Base-by-base conservation (phyloP, 495 filamentous ascomycete genomes). In the Rusavskia elegans region DNA sequence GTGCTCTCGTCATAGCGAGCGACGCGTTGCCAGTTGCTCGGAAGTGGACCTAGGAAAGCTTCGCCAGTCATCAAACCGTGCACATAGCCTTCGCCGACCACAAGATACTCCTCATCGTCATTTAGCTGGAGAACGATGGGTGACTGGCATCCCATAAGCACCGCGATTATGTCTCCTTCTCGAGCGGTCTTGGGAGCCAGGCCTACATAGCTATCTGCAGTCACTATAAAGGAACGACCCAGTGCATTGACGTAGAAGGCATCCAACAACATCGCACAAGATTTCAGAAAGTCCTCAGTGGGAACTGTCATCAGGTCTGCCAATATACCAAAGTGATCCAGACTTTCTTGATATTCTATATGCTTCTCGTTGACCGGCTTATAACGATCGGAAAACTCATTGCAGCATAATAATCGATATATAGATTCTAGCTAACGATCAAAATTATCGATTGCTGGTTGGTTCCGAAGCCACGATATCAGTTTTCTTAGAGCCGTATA, bases 41-140 rank as follows among this genome's bases (percentile, higher is more conserved):
- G 51, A 17, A 53, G 30, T 16, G 50, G 42, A 21, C 54, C 54
- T n/a, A 53, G 42, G 14, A 56, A 25, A 13, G 53, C 53, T 45
- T 61, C 57, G 5, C 57, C 54, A 0, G 57, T 52, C 54, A 57
- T 61, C 10, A 62, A 13, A 13, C 57, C 57, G 42, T 62, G 52
- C 16, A 62, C 45, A 54, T 60, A 62, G 42, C 50, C 56, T 40
- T 53, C 57, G 13, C 57, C 57, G 27, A 62, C 52, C 19, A 62
- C 27, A 10, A 20, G 35, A 55, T 52, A 57, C 14, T 13, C 46
- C 4, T 48, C 41, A 3, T 57, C 25, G 7, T 20, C 51, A 21
- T 23, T 52, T 0, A n/a, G 16, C 20, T 57, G 49, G 13, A 59
- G 35, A 17, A 53, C 17, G 35, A 55, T 48, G 21, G 54, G 52